Conservation (phyloP, 345 rosid genomes). For the Citrus australasica region DNA sequence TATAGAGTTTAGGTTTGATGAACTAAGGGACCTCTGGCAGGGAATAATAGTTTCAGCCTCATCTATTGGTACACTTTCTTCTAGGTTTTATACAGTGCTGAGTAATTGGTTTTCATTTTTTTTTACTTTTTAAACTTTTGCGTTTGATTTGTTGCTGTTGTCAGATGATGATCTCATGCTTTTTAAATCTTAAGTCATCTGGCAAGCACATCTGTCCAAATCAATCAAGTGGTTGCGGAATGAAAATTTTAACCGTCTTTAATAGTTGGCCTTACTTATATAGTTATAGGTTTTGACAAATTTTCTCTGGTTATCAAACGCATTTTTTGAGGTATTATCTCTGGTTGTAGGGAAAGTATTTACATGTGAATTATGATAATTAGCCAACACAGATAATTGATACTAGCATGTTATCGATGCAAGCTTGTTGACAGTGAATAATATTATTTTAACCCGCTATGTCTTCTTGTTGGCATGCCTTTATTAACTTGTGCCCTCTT, state of each 20-base stretch:
- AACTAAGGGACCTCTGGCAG: conserved; percentile 81
- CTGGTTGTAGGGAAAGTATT: background rate
- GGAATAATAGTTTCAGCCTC: conserved; percentile 71
- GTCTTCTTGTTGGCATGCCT: conserved; percentile 1
- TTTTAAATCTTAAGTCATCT: background rate
- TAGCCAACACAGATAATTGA: background rate
- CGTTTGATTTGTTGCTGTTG: background rate
- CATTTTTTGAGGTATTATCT: background rate
- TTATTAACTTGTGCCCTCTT: conserved; percentile 16
- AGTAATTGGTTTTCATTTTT: background rate
- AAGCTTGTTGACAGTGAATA: background rate
- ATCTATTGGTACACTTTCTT: conserved; percentile 48
- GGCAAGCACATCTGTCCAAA: background rate
- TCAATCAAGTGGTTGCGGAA: background rate
- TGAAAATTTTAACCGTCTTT: background rate
- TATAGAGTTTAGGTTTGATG: conserved; percentile 82
- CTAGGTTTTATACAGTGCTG: conserved; percentile 1
- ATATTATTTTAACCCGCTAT: background rate
- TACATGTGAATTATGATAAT: background rate
- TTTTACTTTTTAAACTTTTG: background rate
- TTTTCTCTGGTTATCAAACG: background rate
- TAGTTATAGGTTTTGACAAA: background rate
- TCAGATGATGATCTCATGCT: background rate
- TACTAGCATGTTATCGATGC: background rate
- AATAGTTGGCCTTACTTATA: background rate